Base-by-base conservation (phyloP, 306 rosid genomes). In the Sechiopsis laciniata region DNA sequence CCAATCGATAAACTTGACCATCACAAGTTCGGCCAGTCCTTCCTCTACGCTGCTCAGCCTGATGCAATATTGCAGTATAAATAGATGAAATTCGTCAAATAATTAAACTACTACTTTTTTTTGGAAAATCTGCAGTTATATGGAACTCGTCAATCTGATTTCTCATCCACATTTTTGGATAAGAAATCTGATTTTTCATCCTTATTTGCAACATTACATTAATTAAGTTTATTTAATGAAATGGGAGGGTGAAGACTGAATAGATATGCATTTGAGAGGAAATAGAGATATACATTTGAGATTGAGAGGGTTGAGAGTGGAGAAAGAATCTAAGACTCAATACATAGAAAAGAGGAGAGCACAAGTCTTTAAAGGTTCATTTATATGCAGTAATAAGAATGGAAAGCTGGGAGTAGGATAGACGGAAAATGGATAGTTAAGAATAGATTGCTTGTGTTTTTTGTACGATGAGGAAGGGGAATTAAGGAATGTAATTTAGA, bases 1-100 rank as follows among this genome's bases (percentile, higher is more conserved):
- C 89, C 86, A 92, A 83, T 79, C 97, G 83, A 85, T 88, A 89
- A 75, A 89, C 81, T 76, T 88, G 76, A 57, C 97, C 97, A 84
- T 92, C 95, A 86, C 97, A 92, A 63, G 97, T 92, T 88, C 96
- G 86, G 63, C 97, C 97, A 66, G 97, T 92, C 87, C 96, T 89
- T 78, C 96, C 97, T 80, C 54, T 85, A 16, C 97, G 96, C 77
- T 89, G 97, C 14, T 92, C 84, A 51, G 96, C 97, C 96, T 92
- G 73, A 78, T 80, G 77, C 67, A 83, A 83, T 53, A 73, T 59
- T 60, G 54, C 46, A 78, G 74, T 22, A 59, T 74, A 80, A 73
- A 7, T 17, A 24, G 37, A 51, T 50, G 65, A 58, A 78, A 73
- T 32, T 80, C 52, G 48, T 19, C 20, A 37, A 62, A 62, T 62